Base-by-base conservation (phyloP, 225 moss, liverwort and hornwort genomes). In the Sphagnum tenellum region DNA sequence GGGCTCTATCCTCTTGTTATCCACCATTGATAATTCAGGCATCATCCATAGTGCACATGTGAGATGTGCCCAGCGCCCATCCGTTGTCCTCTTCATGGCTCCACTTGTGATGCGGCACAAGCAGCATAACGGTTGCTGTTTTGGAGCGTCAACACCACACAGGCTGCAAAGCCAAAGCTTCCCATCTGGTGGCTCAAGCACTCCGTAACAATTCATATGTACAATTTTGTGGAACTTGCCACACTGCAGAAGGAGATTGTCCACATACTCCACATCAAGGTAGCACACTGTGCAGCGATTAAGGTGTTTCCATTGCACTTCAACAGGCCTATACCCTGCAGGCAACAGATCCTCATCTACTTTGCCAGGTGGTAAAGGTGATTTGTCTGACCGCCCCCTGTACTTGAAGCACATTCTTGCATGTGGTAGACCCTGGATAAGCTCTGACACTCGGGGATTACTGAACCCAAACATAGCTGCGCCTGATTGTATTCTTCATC, bases 41-140 rank as follows among this genome's bases (percentile, higher is more conserved):
- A 78, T 81, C 85, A n/a, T n/a, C n/a, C 85, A 85, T 71, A 85
- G 76, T 46, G 78, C 78, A 70, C 85, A 85, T 12, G 76, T 75
- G n/a, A 85, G 70, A 65, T 85, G 85, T 7, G 76, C 81, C 81
- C 81, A 81, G 46, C 85, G 75, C 68, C 81, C 85, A 72, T 81
- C 81, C n/a, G 77, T 81, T 3, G 85, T 85, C 69, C 65, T 53
- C 74, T 85, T 85, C 85, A 81, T 85, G 13, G 81, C 78, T 47
- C 85, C 85, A 73, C 81, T 78, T 74, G 74, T 81, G 52, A 85
- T 76, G 48, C 81, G 85, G 68, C 85, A 85, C 48, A 85, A 71
- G 56, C 81, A 85, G 62, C 85, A 85, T 51, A 78, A 71, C 50
- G 85, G 85, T 3, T 52, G 66, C 12, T 64, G 66, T 69, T 70